Evolutionary conservation across 371 early-diverging fungal genomes (phyloP), one percentile per base, ranked within the genome.

Genomic region (Apophysomyces variabilis): DNA sequence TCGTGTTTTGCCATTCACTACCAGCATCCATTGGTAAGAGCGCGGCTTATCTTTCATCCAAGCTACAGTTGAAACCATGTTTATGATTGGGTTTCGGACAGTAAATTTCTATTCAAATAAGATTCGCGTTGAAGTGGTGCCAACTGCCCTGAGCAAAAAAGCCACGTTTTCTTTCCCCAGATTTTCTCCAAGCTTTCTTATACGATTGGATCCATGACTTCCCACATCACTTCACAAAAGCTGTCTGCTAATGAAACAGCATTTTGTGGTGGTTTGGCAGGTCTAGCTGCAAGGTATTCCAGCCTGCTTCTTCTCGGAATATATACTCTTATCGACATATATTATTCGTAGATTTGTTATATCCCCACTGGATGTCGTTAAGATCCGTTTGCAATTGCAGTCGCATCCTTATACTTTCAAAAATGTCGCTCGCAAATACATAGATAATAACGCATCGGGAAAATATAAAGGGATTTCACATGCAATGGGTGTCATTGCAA

Each of bases 301-400:
- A 7, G 5, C 9, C 21, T 21, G 5, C 21, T 50, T 50, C 35
- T 50, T 50, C 16, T 45, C 46, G 12, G 9, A 38, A 38, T 38
- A 13, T 26, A 26, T 26, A 1, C 32, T 26, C 32, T 26, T 26
- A 26, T 26, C 32, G 32, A 26, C 3, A 26, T 26, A 26, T 3
- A 26, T 26, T 26, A 26, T 26, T 26, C 32, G 32, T 26, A 26
- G 32, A 26, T 26, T 26, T 3, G 32, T 26, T 26, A 26, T 26
- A 38, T 89, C 96, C 6, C 98, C 97, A 7, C 71, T 97, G 9
- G 98, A 97, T 62, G 97, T 97, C 1, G 87, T 96, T 68, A 97
- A 97, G 75, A 96, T 94, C 64, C 85, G 94, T 9, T 76, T 93
- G 68, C 91, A 94, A 78, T 82, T 93, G 61, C 81, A 83, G 60